A percentile compares a stretch with the other conserved stretches of the same genome.
Conservation (phyloP, 179 eudicot species). For the Heliamphora pulchella region DNA sequence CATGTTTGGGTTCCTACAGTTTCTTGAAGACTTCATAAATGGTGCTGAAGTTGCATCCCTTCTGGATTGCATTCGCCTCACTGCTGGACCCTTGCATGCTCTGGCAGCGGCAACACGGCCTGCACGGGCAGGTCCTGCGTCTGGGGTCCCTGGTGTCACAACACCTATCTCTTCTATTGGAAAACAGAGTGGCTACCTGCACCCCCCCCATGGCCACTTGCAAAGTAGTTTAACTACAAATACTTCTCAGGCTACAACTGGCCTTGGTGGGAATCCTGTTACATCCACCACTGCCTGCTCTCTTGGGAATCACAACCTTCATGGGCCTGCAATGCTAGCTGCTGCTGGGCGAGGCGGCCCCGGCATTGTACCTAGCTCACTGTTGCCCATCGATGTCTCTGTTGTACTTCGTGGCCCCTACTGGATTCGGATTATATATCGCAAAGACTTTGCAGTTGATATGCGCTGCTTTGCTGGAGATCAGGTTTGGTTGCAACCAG, state of each 20-base stretch:
- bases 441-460: constrained; percentile 88
- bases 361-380: constrained; percentile 94
- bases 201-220: constrained; percentile 51
- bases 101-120: constrained; percentile 97
- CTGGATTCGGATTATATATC: constrained; percentile 91
- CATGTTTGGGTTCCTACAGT: constrained; percentile 37
- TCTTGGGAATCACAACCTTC: constrained; percentile 52
- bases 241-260: constrained; percentile 35
- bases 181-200: constrained; percentile 50
- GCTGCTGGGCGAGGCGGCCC: constrained; percentile 88
- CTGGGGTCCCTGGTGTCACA: constrained; percentile 59
- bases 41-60: constrained; percentile 95
- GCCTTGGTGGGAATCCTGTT: constrained; percentile 43
- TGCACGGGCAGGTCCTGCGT: constrained; percentile 88
- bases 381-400: constrained; percentile 95
- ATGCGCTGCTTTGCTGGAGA: constrained; percentile 99
- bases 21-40: constrained; percentile 92
- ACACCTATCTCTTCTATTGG: constrained; percentile 38
- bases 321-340: constrained; percentile 47
- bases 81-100: constrained; percentile 96
- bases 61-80: constrained; percentile 92
- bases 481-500: constrained; percentile 99
- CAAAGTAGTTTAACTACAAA: constrained; percentile 37
- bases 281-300: constrained; percentile 39
- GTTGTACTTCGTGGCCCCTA: constrained; percentile 96